Conservation (phyloP, 148 eudicot genomes). For the Chenopodium suecicum region DNA sequence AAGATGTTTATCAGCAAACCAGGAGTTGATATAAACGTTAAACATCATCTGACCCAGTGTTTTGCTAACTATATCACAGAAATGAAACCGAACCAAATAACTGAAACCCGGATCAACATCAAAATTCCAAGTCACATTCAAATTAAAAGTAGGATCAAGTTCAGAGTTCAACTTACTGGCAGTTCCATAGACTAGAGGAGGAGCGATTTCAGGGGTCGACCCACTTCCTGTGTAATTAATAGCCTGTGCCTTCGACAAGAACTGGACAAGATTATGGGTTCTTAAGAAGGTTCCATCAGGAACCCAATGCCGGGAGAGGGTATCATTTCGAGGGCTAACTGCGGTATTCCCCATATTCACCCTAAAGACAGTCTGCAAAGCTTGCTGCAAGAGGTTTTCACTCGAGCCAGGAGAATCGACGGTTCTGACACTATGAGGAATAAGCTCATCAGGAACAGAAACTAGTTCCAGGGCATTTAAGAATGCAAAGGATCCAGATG, state of each 20-base stretch:
- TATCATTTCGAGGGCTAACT: conserved; percentile 48
- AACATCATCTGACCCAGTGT: conserved; percentile 30
- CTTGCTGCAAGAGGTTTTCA: conserved; percentile 30
- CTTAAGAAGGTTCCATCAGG: conserved; percentile 43
- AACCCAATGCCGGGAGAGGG: conserved; percentile 51
- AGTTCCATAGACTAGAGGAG: conserved; percentile 55
- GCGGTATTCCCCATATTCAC: conserved; percentile 59
- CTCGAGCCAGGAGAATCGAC: conserved; percentile 29
- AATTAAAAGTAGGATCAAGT: conserved; percentile 28
- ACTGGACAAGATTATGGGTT: conserved; percentile 35
- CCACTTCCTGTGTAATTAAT: conserved; percentile 41
- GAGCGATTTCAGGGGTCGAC: conserved; percentile 43
- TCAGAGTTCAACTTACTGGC: conserved; percentile 42
- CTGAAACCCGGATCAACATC: conserved; percentile 54
- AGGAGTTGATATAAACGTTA: conserved; percentile 55
- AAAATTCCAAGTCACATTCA: conserved; percentile 59
- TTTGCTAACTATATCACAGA: conserved; percentile 49
- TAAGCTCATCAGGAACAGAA: conserved; percentile 56
- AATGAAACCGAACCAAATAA: conserved; percentile 57
- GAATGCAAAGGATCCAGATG: conserved; percentile 49
- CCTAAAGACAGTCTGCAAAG: conserved; percentile 48
- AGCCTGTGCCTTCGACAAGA: conserved; percentile 25
- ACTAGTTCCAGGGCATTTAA: conserved; percentile 58
- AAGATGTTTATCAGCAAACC: conserved; percentile 42
- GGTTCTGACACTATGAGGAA: conserved; percentile 37